Evolutionary conservation across 805 yeast species (phyloP), one percentile per base, ranked within the genome.

Genomic region (Metschnikowia proteae): DNA sequence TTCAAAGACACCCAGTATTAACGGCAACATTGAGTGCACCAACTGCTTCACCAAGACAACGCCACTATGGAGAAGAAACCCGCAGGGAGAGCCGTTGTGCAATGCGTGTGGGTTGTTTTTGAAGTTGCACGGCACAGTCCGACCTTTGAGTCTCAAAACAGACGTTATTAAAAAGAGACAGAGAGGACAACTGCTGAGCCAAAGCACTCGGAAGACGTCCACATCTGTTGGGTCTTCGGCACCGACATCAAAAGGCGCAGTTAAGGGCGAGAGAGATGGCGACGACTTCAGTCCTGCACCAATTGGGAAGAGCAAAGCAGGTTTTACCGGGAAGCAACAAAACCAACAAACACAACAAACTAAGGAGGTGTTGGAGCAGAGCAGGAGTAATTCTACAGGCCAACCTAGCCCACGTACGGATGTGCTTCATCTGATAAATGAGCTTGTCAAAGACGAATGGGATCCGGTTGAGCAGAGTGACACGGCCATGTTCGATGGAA

Each of bases 81-180:
- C 96, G 0, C 88, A 87, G 50, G 97, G 97, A 1, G 85, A 88
- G 60, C 95, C 97, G 0, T 71, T 92, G 50, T 92, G 98, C 70
- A 92, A 92, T 66, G 98, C 99, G 22, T 56, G 60, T 45, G 60
- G 60, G 5, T 48, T 57, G 27, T 57, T 55, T n/a, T 51, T 55
- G 44, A 92, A 92, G 66, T 73, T 92, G 25, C 98, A 92, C 61
- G 98, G 97, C n/a, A 92, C 89, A 3, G 95, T 88, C 53, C 75
- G 98, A 49, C 99, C 99, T 0, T 72, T 92, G 45, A 86, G 96
- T 10, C 73, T 91, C 59, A 91, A 90, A 62, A 87, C 97, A 0
- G 97, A 91, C 63, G 94, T 91, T 1, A 91, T 92, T 48, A 89
- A 90, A 65, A 88, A 90, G 66, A 79, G 99, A 58, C 96, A 91